Conservation (phyloP, 495 filamentous ascomycete species). For the Tuber aestivum region DNA sequence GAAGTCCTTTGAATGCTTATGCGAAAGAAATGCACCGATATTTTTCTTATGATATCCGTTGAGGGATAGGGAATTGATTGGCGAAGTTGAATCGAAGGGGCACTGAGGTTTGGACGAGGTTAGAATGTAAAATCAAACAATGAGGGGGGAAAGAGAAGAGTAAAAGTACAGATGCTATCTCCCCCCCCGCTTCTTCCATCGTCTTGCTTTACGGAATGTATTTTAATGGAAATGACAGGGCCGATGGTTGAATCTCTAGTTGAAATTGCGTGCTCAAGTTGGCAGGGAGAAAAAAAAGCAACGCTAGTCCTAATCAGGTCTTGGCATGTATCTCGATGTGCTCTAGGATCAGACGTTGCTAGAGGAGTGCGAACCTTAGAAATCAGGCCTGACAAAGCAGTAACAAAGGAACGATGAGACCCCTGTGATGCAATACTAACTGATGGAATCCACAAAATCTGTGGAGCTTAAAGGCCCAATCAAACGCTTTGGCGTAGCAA, state of each 20-base stretch:
- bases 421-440: constrained; percentile 22
- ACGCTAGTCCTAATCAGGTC: constrained; percentile 21
- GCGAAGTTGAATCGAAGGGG: constrained; percentile 12
- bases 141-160: constrained; percentile 12
- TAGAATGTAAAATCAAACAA: constrained; percentile 28
- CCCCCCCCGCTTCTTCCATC: constrained; percentile 14
- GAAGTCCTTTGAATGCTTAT: constrained; percentile 8
- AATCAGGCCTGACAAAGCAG: constrained; percentile 2
- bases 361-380: constrained; percentile 21
- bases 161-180: constrained; percentile 20
- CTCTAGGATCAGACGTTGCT: constrained; percentile 13
- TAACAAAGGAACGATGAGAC: constrained; percentile 11
- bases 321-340: constrained; percentile 10
- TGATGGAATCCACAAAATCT: constrained; percentile 24
- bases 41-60: constrained; percentile 4
- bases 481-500: not conserved
- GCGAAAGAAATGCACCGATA: constrained; percentile 10
- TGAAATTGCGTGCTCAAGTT: constrained; percentile 39
- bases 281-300: constrained; percentile 22
- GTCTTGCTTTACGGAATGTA: constrained; percentile 10
- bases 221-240: constrained; percentile 33
- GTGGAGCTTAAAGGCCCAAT: constrained; percentile 11
- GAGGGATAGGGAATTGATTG: constrained; percentile 12
- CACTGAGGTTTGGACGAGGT: constrained; percentile 14
- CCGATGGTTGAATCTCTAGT: constrained; percentile 38